Evolutionary conservation across 441 rosid genomes (phyloP).

Genomic region (Bruguiera hainesii): DNA sequence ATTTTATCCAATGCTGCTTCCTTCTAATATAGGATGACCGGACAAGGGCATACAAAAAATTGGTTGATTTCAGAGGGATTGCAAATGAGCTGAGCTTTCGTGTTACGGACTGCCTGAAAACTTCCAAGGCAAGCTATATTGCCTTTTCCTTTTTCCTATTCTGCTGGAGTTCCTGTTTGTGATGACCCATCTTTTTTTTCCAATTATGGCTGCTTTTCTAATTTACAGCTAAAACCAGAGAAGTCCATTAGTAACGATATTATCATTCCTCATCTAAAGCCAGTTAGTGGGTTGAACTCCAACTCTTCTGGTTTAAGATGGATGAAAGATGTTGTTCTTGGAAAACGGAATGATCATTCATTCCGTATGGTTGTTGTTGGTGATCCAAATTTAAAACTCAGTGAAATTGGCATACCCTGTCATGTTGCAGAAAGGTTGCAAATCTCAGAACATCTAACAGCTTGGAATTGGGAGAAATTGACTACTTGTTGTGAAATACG

Average conservation of each 20-base stretch:
- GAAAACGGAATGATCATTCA: constrained; percentile 78
- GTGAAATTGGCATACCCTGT: constrained; percentile 88
- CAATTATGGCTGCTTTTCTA: constrained; percentile 21
- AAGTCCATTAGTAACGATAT: constrained; percentile 46
- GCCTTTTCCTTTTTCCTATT: constrained; percentile 6
- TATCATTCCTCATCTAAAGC: constrained; percentile 36
- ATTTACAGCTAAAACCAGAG: constrained; percentile 64
- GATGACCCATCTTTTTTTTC: constrained; percentile 14
- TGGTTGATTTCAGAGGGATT: constrained; percentile 72
- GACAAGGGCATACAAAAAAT: constrained; percentile 69
- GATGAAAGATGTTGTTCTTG: constrained; percentile 88
- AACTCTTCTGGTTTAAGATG: constrained; percentile 76
- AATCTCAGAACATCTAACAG: constrained; percentile 67
- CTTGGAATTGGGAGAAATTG: constrained; percentile 66
- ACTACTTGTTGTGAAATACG: constrained; percentile 42
- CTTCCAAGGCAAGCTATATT: constrained; percentile 70
- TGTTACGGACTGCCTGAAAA: constrained; percentile 71
- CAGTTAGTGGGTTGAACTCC: constrained; percentile 39
- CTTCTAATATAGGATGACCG: constrained; percentile 59
- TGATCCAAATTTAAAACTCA: constrained; percentile 69
- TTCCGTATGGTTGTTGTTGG: constrained; percentile 95
- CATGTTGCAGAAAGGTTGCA: constrained; percentile 74
- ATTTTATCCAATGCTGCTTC: constrained; percentile 11
- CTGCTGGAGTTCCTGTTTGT: background rate
- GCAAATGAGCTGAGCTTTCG: constrained; percentile 69